Conservation (phyloP, 805 yeast species). For the Suhomyces vadensis region DNA sequence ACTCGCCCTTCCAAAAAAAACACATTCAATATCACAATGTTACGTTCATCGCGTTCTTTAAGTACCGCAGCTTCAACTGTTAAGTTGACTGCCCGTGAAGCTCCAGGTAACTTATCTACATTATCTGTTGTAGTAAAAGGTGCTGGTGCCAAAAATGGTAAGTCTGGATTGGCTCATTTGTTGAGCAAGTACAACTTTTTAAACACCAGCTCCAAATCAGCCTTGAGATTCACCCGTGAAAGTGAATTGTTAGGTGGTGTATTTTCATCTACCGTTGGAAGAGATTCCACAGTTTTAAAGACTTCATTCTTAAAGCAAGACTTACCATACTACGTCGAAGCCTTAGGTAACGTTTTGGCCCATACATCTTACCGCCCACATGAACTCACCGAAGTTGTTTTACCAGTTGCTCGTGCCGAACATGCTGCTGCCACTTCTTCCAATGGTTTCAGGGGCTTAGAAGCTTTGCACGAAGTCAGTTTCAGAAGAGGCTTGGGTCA, state of each 20-base stretch:
- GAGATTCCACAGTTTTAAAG: conserved; percentile 80
- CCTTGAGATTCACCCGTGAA: conserved; percentile 91
- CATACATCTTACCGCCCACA: conserved; percentile 76
- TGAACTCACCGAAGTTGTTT: conserved; percentile 79
- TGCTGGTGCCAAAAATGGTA: conserved; percentile 77
- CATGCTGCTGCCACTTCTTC: conserved; percentile 49
- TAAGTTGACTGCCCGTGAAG: conserved; percentile 56
- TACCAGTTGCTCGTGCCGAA: conserved; percentile 75
- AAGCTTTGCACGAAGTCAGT: conserved; percentile 74
- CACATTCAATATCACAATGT: conserved; percentile 5
- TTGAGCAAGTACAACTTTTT: conserved; percentile 82
- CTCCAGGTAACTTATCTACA: conserved; percentile 68
- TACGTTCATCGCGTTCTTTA: conserved; percentile 34
- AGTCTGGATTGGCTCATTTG: conserved; percentile 84
- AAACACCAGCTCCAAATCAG: conserved; percentile 80
- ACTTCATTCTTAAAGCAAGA: conserved; percentile 84
- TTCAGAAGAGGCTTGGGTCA: conserved; percentile 89
- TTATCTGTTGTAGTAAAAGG: conserved; percentile 75
- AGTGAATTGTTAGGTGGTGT: conserved; percentile 89
- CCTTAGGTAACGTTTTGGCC: conserved; percentile 71
- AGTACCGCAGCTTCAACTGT: conserved; percentile 44
- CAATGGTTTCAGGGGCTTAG: conserved; percentile 65
- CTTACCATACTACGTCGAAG: conserved; percentile 89
- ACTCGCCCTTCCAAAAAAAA: neutral
- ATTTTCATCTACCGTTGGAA: conserved; percentile 66